These are phyloP conservation scores for Neostapfia colusana DNA, from an alignment of 176 grass and related monocot species.

Conservation along the genomic window DNA sequence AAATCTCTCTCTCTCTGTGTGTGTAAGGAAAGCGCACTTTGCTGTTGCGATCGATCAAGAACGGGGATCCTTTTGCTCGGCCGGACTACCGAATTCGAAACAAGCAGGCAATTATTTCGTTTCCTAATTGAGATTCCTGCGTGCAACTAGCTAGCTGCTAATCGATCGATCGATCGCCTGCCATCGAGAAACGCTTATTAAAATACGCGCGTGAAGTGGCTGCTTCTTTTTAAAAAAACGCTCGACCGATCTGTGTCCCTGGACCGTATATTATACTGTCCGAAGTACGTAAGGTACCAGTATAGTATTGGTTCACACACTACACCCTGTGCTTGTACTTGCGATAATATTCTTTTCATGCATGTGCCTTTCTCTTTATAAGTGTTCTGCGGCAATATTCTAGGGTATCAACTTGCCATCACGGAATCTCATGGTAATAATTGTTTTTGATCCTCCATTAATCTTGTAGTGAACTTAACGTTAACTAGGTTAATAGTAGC, in stretches of 20 bases:
- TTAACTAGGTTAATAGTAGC: conserved; percentile 3
- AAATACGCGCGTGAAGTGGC: conserved; percentile 18
- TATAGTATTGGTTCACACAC: conserved; percentile 39
- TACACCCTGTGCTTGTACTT: conserved; percentile 48
- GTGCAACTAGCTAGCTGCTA: no score
- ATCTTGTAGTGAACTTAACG: conserved; percentile 11
- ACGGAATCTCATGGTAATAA: conserved; percentile 41
- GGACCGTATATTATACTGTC: conserved; percentile 4
- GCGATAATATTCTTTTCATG: conserved; percentile 29
- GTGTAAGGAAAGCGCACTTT: neutral
- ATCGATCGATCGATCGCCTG: no score
- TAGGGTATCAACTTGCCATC: conserved; percentile 27
- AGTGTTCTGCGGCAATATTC: conserved; percentile 40
- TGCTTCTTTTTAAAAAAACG: conserved; percentile 17
- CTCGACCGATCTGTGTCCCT: neutral
- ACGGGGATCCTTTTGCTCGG: neutral
- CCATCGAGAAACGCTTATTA: neutral
- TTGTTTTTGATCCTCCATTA: neutral
- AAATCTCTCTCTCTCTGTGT: no score
- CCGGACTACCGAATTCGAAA: neutral
- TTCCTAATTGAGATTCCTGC: neutral
- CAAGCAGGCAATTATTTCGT: neutral
- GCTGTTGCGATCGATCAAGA: conserved; percentile 3
- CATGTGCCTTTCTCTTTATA: neutral
- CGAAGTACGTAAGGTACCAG: conserved; percentile 15